Percentiles rank a stretch among this genome's conserved stretches.
These are phyloP conservation scores for Lasiosphaeria ovina DNA, from an alignment of 495 filamentous ascomycete genomes.

Conservation along the genomic window DNA sequence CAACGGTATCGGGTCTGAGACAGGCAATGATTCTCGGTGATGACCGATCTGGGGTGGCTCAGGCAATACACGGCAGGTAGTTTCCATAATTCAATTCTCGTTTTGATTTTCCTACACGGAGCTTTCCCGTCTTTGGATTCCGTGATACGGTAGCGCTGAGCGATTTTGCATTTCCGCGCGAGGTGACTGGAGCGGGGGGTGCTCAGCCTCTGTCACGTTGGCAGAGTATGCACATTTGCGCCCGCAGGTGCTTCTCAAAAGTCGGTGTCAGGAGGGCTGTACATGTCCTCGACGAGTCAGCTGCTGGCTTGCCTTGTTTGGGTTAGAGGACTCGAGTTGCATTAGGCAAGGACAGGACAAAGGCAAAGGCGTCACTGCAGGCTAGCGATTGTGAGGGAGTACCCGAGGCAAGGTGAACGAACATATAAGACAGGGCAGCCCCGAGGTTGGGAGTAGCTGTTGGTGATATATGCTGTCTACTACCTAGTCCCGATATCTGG, in stretches of 20 bases:
- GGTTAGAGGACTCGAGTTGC: slow-evolving; percentile 9
- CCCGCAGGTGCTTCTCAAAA: slow-evolving; percentile 3
- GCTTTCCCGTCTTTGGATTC: neutral
- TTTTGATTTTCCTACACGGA: slow-evolving; percentile 11
- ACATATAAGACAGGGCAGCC: neutral
- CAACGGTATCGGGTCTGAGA: neutral
- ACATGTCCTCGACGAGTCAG: slow-evolving; percentile 8
- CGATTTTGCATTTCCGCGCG: neutral
- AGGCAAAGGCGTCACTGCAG: neutral
- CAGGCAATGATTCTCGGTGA: slow-evolving; percentile 9
- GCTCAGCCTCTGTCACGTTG: slow-evolving; percentile 17
- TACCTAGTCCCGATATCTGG: no score
- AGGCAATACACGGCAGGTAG: slow-evolving; percentile 22
- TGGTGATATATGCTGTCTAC: no score
- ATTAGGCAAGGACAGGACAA: neutral
- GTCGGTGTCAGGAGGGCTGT: slow-evolving; percentile 26
- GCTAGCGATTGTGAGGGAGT: no score
- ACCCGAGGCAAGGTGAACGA: neutral
- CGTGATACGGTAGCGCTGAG: slow-evolving; percentile 4
- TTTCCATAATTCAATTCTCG: slow-evolving; percentile 31
- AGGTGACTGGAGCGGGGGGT: slow-evolving; percentile 1
- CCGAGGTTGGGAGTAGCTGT: neutral
- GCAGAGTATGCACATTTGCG: no score
- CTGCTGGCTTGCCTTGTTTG: slow-evolving; percentile 8
- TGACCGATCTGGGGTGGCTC: slow-evolving; percentile 13